Percentiles rank a stretch among this genome's conserved stretches.
These are phyloP conservation scores for Penicillium italicum DNA, from an alignment of 2,329 filamentous ascomycete genomes.

Conservation along the genomic window DNA sequence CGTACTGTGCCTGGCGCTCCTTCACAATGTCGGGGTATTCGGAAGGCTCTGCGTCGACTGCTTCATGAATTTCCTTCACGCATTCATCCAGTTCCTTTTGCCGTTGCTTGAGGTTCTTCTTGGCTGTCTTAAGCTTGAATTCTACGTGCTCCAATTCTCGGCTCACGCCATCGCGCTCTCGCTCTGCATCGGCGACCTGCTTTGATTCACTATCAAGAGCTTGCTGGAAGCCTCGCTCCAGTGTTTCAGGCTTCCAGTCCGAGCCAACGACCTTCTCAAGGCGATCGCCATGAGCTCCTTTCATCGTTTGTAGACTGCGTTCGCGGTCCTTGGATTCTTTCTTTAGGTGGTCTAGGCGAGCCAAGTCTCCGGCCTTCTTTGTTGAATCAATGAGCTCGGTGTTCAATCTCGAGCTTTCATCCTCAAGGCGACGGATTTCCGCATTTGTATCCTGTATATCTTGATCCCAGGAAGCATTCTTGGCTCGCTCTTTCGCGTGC, in stretches of 20 bases:
- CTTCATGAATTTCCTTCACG: conserved; percentile 60
- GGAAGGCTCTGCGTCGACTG: conserved; percentile 50
- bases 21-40: conserved; percentile 53
- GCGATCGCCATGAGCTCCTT: conserved; percentile 67
- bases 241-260: conserved; percentile 64
- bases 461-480: conserved; percentile 64
- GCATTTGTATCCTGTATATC: conserved; percentile 65
- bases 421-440: conserved; percentile 66
- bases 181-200: conserved; percentile 62
- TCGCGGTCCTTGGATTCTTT: conserved; percentile 73
- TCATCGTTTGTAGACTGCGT: conserved; percentile 72
- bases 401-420: conserved; percentile 66
- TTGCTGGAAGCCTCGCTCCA: conserved; percentile 69
- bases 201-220: conserved; percentile 57
- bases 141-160: conserved; percentile 74
- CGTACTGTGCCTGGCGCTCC: conserved; percentile 50
- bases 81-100: conserved; percentile 60
- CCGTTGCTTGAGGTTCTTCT: conserved; percentile 63
- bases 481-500: conserved; percentile 60
- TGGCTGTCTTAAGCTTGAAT: conserved; percentile 64
- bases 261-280: conserved; percentile 62
- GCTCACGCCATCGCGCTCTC: conserved; percentile 64
- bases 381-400: conserved; percentile 81
- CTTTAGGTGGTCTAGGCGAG: conserved; percentile 76
- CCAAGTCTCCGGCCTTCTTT: conserved; percentile 74